Evolutionary conservation across 1,284 basidiomycete species (phyloP).

Genomic region (Polyporus tsugae): DNA sequence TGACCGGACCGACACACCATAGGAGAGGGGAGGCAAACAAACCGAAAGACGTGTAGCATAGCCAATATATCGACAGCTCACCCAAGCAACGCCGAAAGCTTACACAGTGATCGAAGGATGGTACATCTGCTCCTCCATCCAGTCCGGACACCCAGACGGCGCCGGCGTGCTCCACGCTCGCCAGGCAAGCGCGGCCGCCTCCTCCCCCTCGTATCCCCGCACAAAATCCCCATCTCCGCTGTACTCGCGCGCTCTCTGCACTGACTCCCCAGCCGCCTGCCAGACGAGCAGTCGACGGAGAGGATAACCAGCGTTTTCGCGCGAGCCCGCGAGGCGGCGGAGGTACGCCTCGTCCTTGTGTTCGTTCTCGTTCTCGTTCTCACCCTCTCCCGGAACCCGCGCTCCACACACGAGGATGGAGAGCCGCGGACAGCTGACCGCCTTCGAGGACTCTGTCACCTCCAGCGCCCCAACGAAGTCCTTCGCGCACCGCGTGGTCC

Average conservation of each 20-base stretch:
- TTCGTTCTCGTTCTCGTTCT: not conserved
- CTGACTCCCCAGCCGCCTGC: not conserved
- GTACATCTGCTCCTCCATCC: constrained; percentile 6
- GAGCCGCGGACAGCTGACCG: not conserved
- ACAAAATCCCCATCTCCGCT: not conserved
- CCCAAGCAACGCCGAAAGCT: not conserved
- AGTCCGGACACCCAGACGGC: not conserved
- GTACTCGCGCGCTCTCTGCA: not conserved
- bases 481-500: not conserved
- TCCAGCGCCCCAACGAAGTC: not conserved
- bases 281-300: not conserved
- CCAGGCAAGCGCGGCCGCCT: not conserved
- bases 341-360: not conserved
- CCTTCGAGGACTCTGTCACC: not conserved
- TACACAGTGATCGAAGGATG: constrained; percentile 2
- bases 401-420: not conserved
- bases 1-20: too few species aligned
- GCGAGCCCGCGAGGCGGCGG: not conserved
- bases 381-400: not conserved
- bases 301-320: not conserved
- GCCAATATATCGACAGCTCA: not conserved
- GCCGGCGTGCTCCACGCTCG: not conserved
- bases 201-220: not conserved
- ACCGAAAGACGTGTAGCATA: not conserved
- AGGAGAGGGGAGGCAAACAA: not conserved